A percentile compares a stretch with the other conserved stretches of the same genome.
phyloP scores from a whole-genome alignment of 164 flowering plant species.

The Sextonia rubra region DNA sequence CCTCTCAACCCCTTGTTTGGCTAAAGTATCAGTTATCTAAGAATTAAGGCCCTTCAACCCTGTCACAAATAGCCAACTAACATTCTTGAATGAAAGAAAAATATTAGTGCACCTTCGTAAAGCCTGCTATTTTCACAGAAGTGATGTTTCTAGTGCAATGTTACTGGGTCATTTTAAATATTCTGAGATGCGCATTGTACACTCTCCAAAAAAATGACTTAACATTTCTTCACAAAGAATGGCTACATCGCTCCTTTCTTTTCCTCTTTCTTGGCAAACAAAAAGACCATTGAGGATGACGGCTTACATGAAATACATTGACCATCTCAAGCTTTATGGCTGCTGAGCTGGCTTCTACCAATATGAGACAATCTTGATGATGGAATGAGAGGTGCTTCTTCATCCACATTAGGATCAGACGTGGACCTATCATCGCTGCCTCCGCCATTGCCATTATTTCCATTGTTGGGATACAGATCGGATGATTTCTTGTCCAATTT shows the following conservation, averaged over 20 bases:
- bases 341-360: conserved; percentile 60
- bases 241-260: background rate
- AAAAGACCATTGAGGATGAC: background rate
- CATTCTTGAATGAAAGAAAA: background rate
- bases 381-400: conserved; percentile 70
- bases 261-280: background rate
- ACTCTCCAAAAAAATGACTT: background rate
- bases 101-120: background rate
- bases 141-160: background rate
- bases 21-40: too few species aligned
- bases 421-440: conserved; percentile 27
- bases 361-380: conserved; percentile 64
- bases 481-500: conserved; percentile 85
- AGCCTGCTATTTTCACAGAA: background rate
- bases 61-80: too few species aligned
- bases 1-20: too few species aligned
- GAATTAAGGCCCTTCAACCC: too few species aligned
- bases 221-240: background rate
- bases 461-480: conserved; percentile 45
- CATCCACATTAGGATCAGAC: conserved; percentile 48
- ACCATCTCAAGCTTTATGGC: conserved; percentile 28
- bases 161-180: background rate
- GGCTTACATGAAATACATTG: background rate
- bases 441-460: conserved; percentile 20
- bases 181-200: background rate